These are phyloP conservation scores for Sarocladiaceae sp. DNA, from an alignment of 2,329 filamentous ascomycete species.

Conservation along the genomic window DNA sequence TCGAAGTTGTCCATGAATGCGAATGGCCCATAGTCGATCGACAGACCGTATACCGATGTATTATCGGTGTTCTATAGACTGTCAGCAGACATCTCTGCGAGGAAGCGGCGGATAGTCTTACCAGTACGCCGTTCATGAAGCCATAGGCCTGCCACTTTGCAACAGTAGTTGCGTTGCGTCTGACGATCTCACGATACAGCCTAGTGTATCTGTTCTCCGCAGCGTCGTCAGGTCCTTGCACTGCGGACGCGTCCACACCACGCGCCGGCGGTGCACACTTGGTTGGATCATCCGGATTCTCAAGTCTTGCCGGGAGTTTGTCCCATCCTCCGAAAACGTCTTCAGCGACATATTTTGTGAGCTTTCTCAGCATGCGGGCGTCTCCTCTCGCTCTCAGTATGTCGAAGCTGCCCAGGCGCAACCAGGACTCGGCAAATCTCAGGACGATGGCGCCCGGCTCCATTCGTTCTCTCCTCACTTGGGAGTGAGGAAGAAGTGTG, in stretches of 20 bases:
- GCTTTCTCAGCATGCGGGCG: conserved; percentile 61
- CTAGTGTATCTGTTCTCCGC: conserved; percentile 83
- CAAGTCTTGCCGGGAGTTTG: conserved; percentile 59
- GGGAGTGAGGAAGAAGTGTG: conserved; percentile 64
- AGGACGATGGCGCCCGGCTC: conserved; percentile 92
- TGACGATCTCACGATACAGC: conserved; percentile 79
- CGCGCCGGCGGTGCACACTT: conserved; percentile 37
- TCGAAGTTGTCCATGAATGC: conserved; percentile 98
- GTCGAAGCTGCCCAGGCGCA: conserved; percentile 93
- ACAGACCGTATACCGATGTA: conserved; percentile 82
- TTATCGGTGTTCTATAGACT: conserved; percentile 76
- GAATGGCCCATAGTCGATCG: conserved; percentile 92
- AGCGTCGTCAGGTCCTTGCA: conserved; percentile 61
- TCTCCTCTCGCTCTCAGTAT: conserved; percentile 80
- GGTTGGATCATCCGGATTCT: conserved; percentile 42
- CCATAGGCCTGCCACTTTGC: conserved; percentile 96
- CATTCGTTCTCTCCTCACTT: conserved; percentile 68
- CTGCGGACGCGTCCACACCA: conserved; percentile 47
- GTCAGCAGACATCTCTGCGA: not conserved
- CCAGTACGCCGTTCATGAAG: conserved; percentile 96
- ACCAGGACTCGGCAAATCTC: conserved; percentile 85
- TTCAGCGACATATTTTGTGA: conserved; percentile 80
- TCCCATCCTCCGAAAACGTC: conserved; percentile 87
- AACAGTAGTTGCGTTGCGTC: conserved; percentile 80
- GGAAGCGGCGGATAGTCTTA: conserved; percentile 15